Percentiles rank a stretch among this genome's conserved stretches.
phyloP scores from a whole-genome alignment of 2,329 filamentous ascomycete genomes.

The Talaromyces funiculosus region DNA sequence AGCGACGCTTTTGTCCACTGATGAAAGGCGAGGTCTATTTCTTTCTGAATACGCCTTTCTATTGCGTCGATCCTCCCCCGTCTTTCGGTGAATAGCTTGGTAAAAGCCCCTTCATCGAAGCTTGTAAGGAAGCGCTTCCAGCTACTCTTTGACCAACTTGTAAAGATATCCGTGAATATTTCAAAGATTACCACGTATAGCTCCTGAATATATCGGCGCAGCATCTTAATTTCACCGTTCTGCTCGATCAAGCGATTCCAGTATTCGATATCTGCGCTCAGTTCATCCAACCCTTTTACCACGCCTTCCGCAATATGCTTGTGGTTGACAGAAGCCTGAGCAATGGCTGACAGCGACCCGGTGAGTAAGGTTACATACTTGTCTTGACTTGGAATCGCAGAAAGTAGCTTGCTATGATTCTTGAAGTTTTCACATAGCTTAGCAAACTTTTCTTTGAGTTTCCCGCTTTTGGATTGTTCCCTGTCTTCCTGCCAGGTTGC shows the following conservation, averaged over 20 bases:
- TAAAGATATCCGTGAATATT: slow-evolving; percentile 6
- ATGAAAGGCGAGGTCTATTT: background rate
- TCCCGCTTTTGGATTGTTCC: background rate
- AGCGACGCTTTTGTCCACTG: background rate
- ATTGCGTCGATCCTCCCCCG: background rate
- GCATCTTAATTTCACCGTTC: background rate
- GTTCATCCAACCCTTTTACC: background rate
- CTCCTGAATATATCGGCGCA: slow-evolving; percentile 1
- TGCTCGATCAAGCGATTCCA: background rate
- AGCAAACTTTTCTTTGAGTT: background rate
- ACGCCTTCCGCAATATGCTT: slow-evolving; percentile 2
- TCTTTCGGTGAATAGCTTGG: background rate
- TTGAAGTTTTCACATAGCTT: slow-evolving; percentile 5
- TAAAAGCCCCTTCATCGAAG: background rate
- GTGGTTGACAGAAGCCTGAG: slow-evolving; percentile 7
- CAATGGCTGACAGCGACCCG: background rate
- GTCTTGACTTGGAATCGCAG: background rate
- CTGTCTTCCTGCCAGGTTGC: background rate
- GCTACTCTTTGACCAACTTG: slow-evolving; percentile 3
- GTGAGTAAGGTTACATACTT: slow-evolving; percentile 1
- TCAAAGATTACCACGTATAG: slow-evolving; percentile 7
- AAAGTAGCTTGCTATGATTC: background rate
- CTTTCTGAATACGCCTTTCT: background rate
- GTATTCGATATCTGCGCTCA: background rate
- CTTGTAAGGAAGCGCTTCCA: slow-evolving; percentile 1